Base-by-base conservation (phyloP, 768 basidiomycete genomes). In the Inosperma sp. region DNA sequence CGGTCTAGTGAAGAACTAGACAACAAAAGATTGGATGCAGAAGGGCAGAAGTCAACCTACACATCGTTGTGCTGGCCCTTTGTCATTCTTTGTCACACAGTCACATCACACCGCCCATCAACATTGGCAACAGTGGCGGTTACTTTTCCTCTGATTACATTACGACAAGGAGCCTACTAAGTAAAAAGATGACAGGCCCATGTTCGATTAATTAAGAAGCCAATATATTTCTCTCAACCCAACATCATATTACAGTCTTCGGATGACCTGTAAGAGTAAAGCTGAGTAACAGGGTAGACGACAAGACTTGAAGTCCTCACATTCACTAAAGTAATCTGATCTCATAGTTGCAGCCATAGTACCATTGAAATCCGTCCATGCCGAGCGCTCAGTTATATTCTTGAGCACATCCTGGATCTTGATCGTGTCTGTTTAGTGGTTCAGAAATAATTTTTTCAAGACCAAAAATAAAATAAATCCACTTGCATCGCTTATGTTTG, bases 1-100 rank as follows among this genome's bases (percentile, higher is more conserved):
- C 88, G 87, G 84, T 86, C 84, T 86, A 87, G 84, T 72, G 68
- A 78, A 75, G 68, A 60, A 64, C 59, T 57, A 57, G 60, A 62
- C 60, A 67, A 60, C 70, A 65, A 65, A 64, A 58, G 63, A 57
- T 61, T 59, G 63, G 60, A 62, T n/a, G n/a, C n/a, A n/a, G n/a
- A n/a, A 62, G 55, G 56, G 56, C 52, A 56, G 48, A 39, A 34
- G 59, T 53, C 52, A 43, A 54, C 54, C 48, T 17, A 22, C 19
- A 35, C 19, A 51, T 33, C 50, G 42, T 34, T 27, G 49, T 50
- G 16, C 40, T 50, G 35, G 37, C 19, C 49, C 27, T 34, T 34
- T 27, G 43, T 40, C 26, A 21, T n/a, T 14, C 19, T 40, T n/a
- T 35, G 34, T 33, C 37, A 34, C 40, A 22, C 22, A 3, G 23